These are phyloP conservation scores for Pseudisothecium myosuroides DNA, from an alignment of 225 moss, liverwort and hornwort species.

Conservation along the genomic window DNA sequence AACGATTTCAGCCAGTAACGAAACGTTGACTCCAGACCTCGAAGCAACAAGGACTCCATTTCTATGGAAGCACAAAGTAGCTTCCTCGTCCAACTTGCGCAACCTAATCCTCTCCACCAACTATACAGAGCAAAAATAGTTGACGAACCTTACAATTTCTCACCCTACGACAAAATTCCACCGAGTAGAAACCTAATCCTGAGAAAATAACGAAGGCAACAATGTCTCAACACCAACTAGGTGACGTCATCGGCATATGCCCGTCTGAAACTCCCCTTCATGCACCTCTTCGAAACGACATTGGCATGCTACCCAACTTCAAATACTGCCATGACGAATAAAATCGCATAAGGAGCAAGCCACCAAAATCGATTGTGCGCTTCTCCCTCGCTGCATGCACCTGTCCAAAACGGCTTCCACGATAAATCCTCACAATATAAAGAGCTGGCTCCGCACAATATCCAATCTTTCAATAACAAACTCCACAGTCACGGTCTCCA, in stretches of 20 bases:
- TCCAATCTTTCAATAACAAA: background rate
- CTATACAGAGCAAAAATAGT: background rate
- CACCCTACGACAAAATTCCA: background rate
- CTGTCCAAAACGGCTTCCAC: background rate
- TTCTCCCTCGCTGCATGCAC: background rate
- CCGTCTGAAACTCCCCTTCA: background rate
- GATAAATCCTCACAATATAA: background rate
- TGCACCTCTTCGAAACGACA: background rate
- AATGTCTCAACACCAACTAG: background rate
- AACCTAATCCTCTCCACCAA: background rate
- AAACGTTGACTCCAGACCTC: conserved; percentile 44
- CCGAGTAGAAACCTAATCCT: background rate
- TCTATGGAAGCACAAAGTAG: background rate
- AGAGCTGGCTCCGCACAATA: background rate
- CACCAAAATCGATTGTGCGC: background rate
- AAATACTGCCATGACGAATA: background rate
- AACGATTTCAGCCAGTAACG: conserved; percentile 54
- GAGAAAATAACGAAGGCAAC: background rate
- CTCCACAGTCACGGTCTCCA: background rate
- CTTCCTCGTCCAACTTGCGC: background rate
- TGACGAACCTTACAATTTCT: background rate
- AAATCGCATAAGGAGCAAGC: background rate
- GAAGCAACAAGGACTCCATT: conserved; percentile 46
- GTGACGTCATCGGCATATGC: background rate
- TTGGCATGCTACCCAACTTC: background rate